These are phyloP conservation scores for Sphagnum contortum DNA, from an alignment of 225 moss, liverwort and hornwort genomes.

Conservation along the genomic window DNA sequence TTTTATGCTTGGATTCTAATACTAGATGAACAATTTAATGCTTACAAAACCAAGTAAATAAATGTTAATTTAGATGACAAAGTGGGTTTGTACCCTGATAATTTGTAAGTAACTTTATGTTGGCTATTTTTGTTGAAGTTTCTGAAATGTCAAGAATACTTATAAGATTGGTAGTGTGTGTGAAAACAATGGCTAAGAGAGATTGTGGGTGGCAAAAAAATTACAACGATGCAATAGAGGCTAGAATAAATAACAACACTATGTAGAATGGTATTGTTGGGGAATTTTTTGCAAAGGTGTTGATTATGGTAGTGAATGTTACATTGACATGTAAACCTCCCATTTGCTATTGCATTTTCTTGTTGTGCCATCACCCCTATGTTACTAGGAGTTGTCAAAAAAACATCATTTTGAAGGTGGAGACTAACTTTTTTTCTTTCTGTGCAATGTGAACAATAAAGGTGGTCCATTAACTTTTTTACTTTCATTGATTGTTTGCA, in stretches of 20 bases:
- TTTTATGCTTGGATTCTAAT: slow-evolving; percentile 51
- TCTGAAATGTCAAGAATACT: neutral
- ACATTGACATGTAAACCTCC: slow-evolving; percentile 34
- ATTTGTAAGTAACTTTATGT: too few relatives aligned
- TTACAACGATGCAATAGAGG: slow-evolving; percentile 66
- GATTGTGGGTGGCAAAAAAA: slow-evolving; percentile 16
- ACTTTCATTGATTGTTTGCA: neutral
- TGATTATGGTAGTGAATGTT: slow-evolving; percentile 56
- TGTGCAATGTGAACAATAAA: too few relatives aligned
- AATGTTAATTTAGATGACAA: slow-evolving; percentile 3
- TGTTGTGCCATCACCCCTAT: slow-evolving; percentile 64
- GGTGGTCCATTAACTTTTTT: neutral
- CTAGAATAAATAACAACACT: slow-evolving; percentile 25
- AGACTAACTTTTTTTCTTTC: too few relatives aligned
- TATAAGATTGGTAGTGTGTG: too few relatives aligned
- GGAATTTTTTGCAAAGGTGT: slow-evolving; percentile 62
- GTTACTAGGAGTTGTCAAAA: slow-evolving; percentile 65
- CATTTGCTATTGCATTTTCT: slow-evolving; percentile 52
- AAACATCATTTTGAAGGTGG: slow-evolving; percentile 83
- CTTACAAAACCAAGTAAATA: slow-evolving; percentile 49
- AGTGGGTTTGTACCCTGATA: too few relatives aligned
- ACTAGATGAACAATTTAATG: slow-evolving; percentile 58
- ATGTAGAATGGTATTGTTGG: slow-evolving; percentile 42
- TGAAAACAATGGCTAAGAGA: slow-evolving; percentile 9
- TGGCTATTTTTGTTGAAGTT: neutral